Percentiles rank a stretch among this genome's conserved stretches.
These are phyloP conservation scores for Albizia julibrissin DNA, from an alignment of 306 rosid genomes.

Conservation along the genomic window DNA sequence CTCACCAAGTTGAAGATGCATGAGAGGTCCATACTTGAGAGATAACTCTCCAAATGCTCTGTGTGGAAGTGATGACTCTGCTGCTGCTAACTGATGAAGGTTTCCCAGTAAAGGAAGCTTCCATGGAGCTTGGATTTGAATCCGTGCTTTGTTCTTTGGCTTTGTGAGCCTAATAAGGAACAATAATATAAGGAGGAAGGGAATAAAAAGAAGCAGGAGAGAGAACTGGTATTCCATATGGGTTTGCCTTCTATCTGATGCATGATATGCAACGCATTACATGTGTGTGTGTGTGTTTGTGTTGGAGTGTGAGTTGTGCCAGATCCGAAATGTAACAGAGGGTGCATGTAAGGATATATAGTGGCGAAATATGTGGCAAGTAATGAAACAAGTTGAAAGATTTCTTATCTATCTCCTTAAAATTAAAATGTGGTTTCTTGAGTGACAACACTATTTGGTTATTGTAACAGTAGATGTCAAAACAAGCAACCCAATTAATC, in stretches of 20 bases:
- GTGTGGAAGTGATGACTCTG: conserved; percentile 21
- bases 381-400: not conserved
- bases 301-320: too few species aligned
- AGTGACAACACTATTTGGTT: not conserved
- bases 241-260: not conserved
- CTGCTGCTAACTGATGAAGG: conserved; percentile 26
- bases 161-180: not conserved
- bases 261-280: not conserved
- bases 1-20: conserved; percentile 9
- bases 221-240: not conserved
- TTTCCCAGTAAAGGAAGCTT: conserved; percentile 39
- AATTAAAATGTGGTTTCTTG: not conserved
- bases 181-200: not conserved
- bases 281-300: too few species aligned
- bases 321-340: not conserved
- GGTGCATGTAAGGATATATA: not conserved
- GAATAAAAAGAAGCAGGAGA: not conserved
- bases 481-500: too few species aligned
- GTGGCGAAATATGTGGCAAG: not conserved
- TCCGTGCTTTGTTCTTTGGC: not conserved
- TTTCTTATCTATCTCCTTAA: not conserved
- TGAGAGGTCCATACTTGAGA: conserved; percentile 27
- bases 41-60: conserved; percentile 17
- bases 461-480: not conserved
- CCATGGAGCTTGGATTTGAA: conserved; percentile 31